Conservation (phyloP, 1,284 basidiomycete species). For the Cerrena zonata region DNA sequence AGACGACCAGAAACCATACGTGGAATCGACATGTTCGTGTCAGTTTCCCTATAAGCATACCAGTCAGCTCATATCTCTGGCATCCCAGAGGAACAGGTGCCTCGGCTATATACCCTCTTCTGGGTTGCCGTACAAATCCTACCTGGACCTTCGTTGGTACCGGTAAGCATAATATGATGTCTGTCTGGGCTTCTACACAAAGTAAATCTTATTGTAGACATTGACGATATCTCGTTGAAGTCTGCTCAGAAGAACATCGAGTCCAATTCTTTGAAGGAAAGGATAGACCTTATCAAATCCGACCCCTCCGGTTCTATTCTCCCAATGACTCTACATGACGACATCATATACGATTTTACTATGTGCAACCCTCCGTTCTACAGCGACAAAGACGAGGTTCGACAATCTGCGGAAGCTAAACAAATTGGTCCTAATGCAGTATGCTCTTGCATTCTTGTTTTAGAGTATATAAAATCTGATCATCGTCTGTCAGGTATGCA, state of each 20-base stretch:
- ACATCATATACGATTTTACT: slow-evolving; percentile 46
- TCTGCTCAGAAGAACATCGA: slow-evolving; percentile 53
- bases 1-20: slow-evolving; percentile 10
- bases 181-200: no score
- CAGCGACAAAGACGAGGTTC: slow-evolving; percentile 62
- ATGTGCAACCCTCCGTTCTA: slow-evolving; percentile 99
- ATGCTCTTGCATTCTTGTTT: slow-evolving; percentile 29
- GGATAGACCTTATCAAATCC: slow-evolving; percentile 45
- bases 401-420: slow-evolving; percentile 55
- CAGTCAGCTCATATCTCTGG: slow-evolving; percentile 3
- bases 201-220: slow-evolving; percentile 49
- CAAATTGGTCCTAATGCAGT: slow-evolving; percentile 61
- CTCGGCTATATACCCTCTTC: slow-evolving; percentile 82
- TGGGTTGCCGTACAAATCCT: slow-evolving; percentile 56
- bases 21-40: slow-evolving; percentile 54
- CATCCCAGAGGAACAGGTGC: slow-evolving; percentile 78
- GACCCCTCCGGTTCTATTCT: slow-evolving; percentile 37
- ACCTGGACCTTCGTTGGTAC: slow-evolving; percentile 65
- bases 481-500: slow-evolving; percentile 71
- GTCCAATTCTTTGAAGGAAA: slow-evolving; percentile 45
- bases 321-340: neutral
- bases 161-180: no score
- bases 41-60: neutral
- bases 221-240: slow-evolving; percentile 56
- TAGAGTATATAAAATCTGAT: no score